Evolutionary conservation across 768 basidiomycete species (phyloP).

Genomic region (Termitomyces sp.): DNA sequence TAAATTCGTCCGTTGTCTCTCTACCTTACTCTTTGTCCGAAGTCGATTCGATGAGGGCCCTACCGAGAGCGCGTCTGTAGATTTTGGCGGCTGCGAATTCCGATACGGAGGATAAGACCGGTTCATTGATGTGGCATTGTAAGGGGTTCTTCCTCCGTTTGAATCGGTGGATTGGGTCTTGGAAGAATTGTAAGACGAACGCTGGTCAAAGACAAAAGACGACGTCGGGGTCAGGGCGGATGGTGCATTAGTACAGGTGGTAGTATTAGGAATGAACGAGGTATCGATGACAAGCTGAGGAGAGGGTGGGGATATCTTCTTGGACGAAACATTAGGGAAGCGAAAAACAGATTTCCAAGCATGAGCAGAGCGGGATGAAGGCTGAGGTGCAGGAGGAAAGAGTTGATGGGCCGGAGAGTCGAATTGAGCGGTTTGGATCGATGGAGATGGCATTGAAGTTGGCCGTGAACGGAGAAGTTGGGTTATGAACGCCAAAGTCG

Average conservation of each 20-base stretch:
- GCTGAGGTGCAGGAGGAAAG: conserved; percentile 11
- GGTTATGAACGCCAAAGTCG: not conserved
- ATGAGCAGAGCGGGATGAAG: conserved; percentile 24
- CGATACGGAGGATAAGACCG: conserved; percentile 24
- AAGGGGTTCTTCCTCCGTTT: conserved; percentile 30
- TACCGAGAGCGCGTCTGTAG: conserved; percentile 34
- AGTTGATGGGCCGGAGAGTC: conserved; percentile 14
- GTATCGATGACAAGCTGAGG: conserved; percentile 50
- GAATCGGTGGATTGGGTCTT: conserved; percentile 74
- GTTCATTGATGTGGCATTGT: conserved; percentile 20
- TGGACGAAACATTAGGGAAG: conserved; percentile 56
- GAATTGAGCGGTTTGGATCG: conserved; percentile 10
- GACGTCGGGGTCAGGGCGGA: conserved; percentile 45
- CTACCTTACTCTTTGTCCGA: conserved; percentile 39
- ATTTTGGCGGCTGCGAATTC: conserved; percentile 24
- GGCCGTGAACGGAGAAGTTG: not conserved
- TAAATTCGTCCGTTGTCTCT: conserved; percentile 30
- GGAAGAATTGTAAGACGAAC: conserved; percentile 77
- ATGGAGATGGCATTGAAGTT: conserved; percentile 17
- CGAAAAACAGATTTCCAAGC: conserved; percentile 76
- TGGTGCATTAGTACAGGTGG: conserved; percentile 31
- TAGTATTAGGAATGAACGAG: conserved; percentile 27
- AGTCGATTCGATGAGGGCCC: conserved; percentile 22
- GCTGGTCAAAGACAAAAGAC: conserved; percentile 46
- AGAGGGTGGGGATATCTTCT: conserved; percentile 41